Conservation (phyloP, 2,329 filamentous ascomycete genomes). For the Rugonectria rugulosa region DNA sequence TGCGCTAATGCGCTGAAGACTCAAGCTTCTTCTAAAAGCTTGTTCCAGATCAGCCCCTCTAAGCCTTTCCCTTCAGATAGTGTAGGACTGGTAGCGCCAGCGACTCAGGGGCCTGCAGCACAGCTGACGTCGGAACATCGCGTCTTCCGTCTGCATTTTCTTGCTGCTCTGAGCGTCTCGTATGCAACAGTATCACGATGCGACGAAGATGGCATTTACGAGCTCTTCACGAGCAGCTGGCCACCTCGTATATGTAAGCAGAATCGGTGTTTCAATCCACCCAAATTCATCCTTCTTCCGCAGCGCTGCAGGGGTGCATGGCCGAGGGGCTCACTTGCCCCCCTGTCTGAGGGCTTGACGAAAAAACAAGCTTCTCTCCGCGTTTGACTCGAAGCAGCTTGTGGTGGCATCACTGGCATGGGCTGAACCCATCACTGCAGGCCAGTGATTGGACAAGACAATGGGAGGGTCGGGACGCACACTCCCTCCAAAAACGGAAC, state of each 20-base stretch:
- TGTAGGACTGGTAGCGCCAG: not conserved
- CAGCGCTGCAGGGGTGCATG: not conserved
- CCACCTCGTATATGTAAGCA: too few relatives aligned
- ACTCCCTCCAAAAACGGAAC: not conserved
- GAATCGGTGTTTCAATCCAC: too few relatives aligned
- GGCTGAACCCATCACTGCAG: not conserved
- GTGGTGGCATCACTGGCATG: not conserved
- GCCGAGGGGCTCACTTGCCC: too few relatives aligned
- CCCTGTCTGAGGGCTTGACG: slow-evolving; percentile 1
- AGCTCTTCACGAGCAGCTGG: too few relatives aligned
- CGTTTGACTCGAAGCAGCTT: slow-evolving; percentile 11
- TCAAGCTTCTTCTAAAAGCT: not conserved
- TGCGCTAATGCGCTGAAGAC: not conserved
- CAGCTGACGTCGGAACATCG: not conserved
- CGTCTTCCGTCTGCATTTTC: too few relatives aligned
- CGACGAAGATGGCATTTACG: too few relatives aligned
- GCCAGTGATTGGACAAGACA: not conserved
- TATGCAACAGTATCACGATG: too few relatives aligned
- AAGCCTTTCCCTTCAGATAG: not conserved
- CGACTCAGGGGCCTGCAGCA: not conserved
- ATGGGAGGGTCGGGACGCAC: not conserved
- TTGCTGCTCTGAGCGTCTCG: too few relatives aligned
- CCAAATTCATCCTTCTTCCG: not conserved
- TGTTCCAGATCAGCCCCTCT: not conserved
- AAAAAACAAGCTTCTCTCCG: slow-evolving; percentile 26